Evolutionary conservation across 768 basidiomycete genomes (phyloP).

Genomic region (Mrakia frigida): DNA sequence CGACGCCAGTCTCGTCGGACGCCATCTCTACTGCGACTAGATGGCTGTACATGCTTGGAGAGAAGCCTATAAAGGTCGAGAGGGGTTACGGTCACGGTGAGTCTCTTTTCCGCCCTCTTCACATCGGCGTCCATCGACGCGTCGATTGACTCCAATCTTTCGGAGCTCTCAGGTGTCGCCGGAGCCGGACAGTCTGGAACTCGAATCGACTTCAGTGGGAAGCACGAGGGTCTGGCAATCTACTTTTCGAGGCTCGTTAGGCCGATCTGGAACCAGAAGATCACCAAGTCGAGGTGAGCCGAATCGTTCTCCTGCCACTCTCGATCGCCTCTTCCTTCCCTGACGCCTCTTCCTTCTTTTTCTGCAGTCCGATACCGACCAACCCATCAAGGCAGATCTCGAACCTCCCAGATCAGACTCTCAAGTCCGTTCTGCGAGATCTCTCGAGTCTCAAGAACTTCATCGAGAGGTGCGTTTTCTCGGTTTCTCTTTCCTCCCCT

Average conservation of each 20-base stretch:
- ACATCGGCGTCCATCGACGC: too few relatives aligned
- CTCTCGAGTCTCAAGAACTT: slow-evolving; percentile 70
- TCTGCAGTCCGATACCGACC: slow-evolving; percentile 27
- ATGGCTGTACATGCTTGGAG: slow-evolving; percentile 41
- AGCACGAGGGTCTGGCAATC: slow-evolving; percentile 79
- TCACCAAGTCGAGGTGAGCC: slow-evolving; percentile 61
- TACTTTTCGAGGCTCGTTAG: slow-evolving; percentile 80
- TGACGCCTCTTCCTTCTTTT: neutral
- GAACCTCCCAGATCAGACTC: slow-evolving; percentile 57
- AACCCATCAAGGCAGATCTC: slow-evolving; percentile 50
- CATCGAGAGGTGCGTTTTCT: slow-evolving; percentile 36
- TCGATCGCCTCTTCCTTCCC: neutral
- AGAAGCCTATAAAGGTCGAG: slow-evolving; percentile 54
- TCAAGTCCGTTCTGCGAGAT: slow-evolving; percentile 73
- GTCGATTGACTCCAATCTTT: neutral
- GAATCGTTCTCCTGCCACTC: neutral
- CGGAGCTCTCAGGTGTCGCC: neutral
- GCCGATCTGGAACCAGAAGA: slow-evolving; percentile 78
- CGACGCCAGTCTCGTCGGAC: slow-evolving; percentile 50
- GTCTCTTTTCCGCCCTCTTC: neutral
- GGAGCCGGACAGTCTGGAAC: slow-evolving; percentile 33
- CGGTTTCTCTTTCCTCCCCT: too few relatives aligned
- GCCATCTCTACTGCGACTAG: slow-evolving; percentile 35
- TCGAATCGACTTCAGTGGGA: slow-evolving; percentile 63
- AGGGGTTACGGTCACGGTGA: slow-evolving; percentile 33